Conservation (phyloP, 2,329 filamentous ascomycete species). For the Triangularia setosa region DNA sequence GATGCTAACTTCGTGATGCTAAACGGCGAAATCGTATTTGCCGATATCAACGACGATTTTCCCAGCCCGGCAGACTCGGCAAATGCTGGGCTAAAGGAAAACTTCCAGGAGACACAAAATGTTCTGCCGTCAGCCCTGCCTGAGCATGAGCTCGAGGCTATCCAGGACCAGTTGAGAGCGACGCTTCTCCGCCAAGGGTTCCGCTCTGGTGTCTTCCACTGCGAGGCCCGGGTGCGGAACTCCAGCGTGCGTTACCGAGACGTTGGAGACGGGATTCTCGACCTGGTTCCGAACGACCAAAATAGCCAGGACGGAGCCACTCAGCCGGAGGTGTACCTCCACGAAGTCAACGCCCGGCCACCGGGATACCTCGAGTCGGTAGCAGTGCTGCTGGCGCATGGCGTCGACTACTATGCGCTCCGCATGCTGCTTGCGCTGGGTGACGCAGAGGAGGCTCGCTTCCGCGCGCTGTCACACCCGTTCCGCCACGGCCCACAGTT, state of each 20-base stretch:
- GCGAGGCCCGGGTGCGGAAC: slow-evolving; percentile 29
- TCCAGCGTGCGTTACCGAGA: slow-evolving; percentile 25
- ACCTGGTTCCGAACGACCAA: slow-evolving; percentile 14
- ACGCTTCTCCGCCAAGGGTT: slow-evolving; percentile 27
- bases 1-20: slow-evolving; percentile 39
- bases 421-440: slow-evolving; percentile 25
- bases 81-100: slow-evolving; percentile 14
- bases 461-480: not conserved
- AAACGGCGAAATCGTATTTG: slow-evolving; percentile 39
- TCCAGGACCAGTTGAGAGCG: slow-evolving; percentile 21
- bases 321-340: slow-evolving; percentile 21
- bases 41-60: slow-evolving; percentile 38
- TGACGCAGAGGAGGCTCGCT: not conserved
- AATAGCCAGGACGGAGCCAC: not conserved
- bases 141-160: slow-evolving; percentile 18
- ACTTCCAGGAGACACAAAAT: slow-evolving; percentile 28
- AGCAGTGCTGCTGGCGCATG: slow-evolving; percentile 26
- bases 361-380: slow-evolving; percentile 28
- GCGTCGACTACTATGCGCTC: slow-evolving; percentile 32
- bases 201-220: slow-evolving; percentile 29
- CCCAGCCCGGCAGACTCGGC: slow-evolving; percentile 30
- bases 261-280: slow-evolving; percentile 18
- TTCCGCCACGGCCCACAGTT: slow-evolving; percentile 2
- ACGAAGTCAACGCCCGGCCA: slow-evolving; percentile 31
- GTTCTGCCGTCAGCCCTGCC: slow-evolving; percentile 27